Evolutionary conservation across 768 basidiomycete genomes (phyloP).

Genomic region (Tricholoma flavovirens): DNA sequence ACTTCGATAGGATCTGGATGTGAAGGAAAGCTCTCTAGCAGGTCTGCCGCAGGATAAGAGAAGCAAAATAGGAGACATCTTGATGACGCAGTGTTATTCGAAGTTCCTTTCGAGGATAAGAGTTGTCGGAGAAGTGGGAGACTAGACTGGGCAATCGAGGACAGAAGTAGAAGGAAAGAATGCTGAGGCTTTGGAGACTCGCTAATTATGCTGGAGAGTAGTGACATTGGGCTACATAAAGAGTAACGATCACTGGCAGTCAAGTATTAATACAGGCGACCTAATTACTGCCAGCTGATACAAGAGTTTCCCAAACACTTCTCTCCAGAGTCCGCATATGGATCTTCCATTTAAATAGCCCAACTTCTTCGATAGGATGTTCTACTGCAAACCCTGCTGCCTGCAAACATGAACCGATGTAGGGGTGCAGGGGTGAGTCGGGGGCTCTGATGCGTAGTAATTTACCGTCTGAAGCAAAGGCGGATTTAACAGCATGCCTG

Average conservation of each 20-base stretch:
- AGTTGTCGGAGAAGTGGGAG: slow-evolving; percentile 50
- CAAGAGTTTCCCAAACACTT: slow-evolving; percentile 37
- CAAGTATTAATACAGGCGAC: background rate
- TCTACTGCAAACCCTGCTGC: slow-evolving; percentile 46
- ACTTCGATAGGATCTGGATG: slow-evolving; percentile 29
- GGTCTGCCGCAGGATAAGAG: slow-evolving; percentile 46
- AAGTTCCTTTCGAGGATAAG: slow-evolving; percentile 24
- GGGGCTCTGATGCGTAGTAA: slow-evolving; percentile 41
- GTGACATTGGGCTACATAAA: slow-evolving; percentile 11
- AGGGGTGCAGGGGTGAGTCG: slow-evolving; percentile 47
- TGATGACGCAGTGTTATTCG: slow-evolving; percentile 8
- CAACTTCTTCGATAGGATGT: slow-evolving; percentile 39
- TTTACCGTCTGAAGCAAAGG: slow-evolving; percentile 41
- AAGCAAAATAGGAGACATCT: slow-evolving; percentile 49
- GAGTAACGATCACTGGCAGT: too few species aligned
- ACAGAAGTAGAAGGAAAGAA: slow-evolving; percentile 52
- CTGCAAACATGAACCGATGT: slow-evolving; percentile 39
- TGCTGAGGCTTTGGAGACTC: slow-evolving; percentile 20
- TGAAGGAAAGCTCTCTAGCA: slow-evolving; percentile 22
- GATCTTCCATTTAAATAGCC: slow-evolving; percentile 54
- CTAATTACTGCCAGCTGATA: background rate
- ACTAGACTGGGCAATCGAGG: slow-evolving; percentile 51
- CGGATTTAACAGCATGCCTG: slow-evolving; percentile 47
- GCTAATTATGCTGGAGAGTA: slow-evolving; percentile 14
- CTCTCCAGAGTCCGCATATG: slow-evolving; percentile 38